Evolutionary conservation across 805 yeast genomes (phyloP), one percentile per base, ranked within the genome.

Genomic region (Monosporozyma yasuniensis): DNA sequence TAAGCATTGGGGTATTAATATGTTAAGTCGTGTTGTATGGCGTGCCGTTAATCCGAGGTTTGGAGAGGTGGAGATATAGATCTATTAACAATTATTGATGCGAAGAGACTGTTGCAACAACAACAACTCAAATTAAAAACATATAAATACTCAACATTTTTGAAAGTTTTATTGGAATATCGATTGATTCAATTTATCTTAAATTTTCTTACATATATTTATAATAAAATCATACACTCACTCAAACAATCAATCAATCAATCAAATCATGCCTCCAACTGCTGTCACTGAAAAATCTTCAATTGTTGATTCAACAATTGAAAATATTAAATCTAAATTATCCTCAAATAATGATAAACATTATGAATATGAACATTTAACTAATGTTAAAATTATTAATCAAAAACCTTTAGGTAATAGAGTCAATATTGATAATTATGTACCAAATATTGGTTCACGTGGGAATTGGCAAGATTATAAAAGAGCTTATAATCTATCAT

Each of bases 401-500:
- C 65, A 61, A 46, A 46, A 48, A 35, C 55, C 64, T 5, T 50
- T 61, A 32, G 43, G 51, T 14, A 50, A 58, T 34, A 47, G 67
- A 50, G 48, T 50, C 28, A 44, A 56, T 32, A 54, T 53, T 4
- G 28, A 50, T 53, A 72, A 72, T 23, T 66, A 74, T 48, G 65
- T 72, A 43, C 84, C 91, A 21, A 79, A 80, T 60, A 63, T 87
- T 52, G 30, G 39, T 6, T 47, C 23, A 21, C 18, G 42, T 16
- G 28, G 30, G 6, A 23, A 47, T 16, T 42, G 87, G 47, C 85
- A 80, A 10, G 83, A 87, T 57, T 90, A 90, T 74, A 69, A 78
- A 54, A 65, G 72, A 52, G 61, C 87, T 69, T 87, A 90, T 72
- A 67, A 79, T 54, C 75, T 86, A 73, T 85, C 95, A 23, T 80